Percentiles rank a stretch among this genome's conserved stretches.
phyloP scores from a whole-genome alignment of 1,284 basidiomycete genomes.

The Ceratobasidium sp. region DNA sequence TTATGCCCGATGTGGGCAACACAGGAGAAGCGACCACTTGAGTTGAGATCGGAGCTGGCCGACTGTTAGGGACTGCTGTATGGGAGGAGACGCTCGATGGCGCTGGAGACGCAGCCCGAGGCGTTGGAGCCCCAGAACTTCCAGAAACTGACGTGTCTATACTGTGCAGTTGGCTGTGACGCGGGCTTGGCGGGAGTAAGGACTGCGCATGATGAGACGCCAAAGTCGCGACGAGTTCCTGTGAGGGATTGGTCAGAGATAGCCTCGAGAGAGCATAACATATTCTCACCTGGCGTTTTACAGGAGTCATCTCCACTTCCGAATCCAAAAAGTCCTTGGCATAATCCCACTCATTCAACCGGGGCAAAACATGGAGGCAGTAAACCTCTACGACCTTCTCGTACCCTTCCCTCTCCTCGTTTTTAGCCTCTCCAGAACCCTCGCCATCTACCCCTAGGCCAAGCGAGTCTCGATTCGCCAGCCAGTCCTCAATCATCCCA shows the following conservation, averaged over 20 bases:
- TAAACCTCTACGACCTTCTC: slow-evolving; percentile 81
- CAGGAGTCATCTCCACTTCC: slow-evolving; percentile 72
- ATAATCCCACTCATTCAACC: slow-evolving; percentile 81
- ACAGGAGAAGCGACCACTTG: slow-evolving; percentile 11
- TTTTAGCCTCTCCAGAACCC: not conserved
- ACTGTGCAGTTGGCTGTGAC: slow-evolving; percentile 12
- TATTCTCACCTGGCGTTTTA: slow-evolving; percentile 67
- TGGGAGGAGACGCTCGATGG: slow-evolving; percentile 40
- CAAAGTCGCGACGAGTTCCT: slow-evolving; percentile 32
- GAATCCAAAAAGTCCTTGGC: slow-evolving; percentile 79
- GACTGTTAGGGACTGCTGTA: slow-evolving; percentile 31
- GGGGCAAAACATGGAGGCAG: slow-evolving; percentile 76
- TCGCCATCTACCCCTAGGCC: slow-evolving; percentile 45
- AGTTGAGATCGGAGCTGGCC: not conserved
- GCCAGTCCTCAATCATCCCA: slow-evolving; percentile 80
- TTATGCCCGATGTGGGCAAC: slow-evolving; percentile 14
- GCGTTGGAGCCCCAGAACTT: slow-evolving; percentile 36
- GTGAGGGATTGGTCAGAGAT: not conserved
- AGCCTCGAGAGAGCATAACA: not conserved
- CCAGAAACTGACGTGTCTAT: slow-evolving; percentile 34
- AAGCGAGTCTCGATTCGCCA: slow-evolving; percentile 64
- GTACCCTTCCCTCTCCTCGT: slow-evolving; percentile 68
- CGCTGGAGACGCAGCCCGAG: slow-evolving; percentile 36
- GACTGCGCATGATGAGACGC: slow-evolving; percentile 34
- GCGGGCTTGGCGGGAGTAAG: slow-evolving; percentile 31